phyloP scores from a whole-genome alignment of 768 basidiomycete species.

The Serendipita vermifera region DNA sequence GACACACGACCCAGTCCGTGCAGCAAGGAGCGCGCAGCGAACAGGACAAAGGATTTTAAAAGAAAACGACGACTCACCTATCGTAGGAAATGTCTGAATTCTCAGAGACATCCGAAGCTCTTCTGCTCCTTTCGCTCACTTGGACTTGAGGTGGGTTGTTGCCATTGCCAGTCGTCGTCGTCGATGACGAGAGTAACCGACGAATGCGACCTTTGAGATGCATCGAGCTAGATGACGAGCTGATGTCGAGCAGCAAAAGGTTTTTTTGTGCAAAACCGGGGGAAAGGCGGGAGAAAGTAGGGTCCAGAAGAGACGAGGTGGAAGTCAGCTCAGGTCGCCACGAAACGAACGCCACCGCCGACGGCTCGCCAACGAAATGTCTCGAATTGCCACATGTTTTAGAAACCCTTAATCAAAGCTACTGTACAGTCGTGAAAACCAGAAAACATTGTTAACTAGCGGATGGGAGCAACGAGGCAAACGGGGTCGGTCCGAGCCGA shows the following conservation, averaged over 20 bases:
- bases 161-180: not conserved
- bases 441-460: not conserved
- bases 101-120: slow-evolving; percentile 1
- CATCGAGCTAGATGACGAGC: not conserved
- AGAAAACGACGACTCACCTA: not conserved
- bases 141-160: not conserved
- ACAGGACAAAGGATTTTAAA: not conserved
- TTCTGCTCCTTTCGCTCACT: too few species aligned
- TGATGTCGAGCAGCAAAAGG: not conserved
- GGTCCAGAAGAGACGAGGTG: not conserved
- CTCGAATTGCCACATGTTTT: not conserved
- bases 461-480: not conserved
- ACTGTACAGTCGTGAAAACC: too few species aligned
- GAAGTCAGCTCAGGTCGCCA: not conserved
- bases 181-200: not conserved
- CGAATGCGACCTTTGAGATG: not conserved
- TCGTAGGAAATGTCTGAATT: not conserved
- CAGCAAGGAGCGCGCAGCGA: not conserved
- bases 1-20: not conserved
- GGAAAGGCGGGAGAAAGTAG: not conserved
- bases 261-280: not conserved
- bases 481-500: not conserved
- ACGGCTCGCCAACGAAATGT: not conserved
- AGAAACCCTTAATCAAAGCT: too few species aligned
- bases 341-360: not conserved